These are phyloP conservation scores for Cystobasidium slooffiae DNA, from an alignment of 1,284 basidiomycete species.

Conservation along the genomic window DNA sequence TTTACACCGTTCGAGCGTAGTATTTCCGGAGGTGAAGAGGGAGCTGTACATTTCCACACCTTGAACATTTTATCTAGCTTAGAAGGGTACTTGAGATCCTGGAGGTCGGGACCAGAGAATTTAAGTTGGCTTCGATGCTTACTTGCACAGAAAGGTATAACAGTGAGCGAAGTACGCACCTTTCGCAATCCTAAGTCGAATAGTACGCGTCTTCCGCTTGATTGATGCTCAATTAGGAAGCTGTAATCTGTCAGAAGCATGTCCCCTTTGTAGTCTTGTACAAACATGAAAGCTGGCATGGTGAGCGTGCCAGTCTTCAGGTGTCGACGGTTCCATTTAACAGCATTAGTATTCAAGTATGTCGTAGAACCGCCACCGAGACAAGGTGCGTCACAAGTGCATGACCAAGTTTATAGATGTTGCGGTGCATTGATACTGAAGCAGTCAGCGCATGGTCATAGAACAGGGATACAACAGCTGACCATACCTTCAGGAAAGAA, in stretches of 20 bases:
- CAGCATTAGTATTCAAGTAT: background rate
- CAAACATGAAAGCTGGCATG: constrained; percentile 31
- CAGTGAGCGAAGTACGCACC: background rate
- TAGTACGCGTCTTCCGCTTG: background rate
- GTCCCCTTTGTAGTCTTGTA: constrained; percentile 28
- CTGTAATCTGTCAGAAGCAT: constrained; percentile 24
- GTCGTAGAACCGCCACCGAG: too few relatives aligned
- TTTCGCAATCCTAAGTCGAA: constrained; percentile 27
- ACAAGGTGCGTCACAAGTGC: background rate
- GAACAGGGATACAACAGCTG: background rate
- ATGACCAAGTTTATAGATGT: background rate
- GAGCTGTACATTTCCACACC: constrained; percentile 14
- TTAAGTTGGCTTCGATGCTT: background rate
- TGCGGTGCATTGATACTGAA: background rate
- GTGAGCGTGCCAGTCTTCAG: constrained; percentile 11
- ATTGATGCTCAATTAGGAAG: constrained; percentile 29
- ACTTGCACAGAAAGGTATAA: background rate
- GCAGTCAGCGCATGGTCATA: background rate
- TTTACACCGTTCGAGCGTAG: background rate
- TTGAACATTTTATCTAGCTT: constrained; percentile 7
- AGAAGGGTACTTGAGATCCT: constrained; percentile 12
- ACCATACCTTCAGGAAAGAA: constrained; percentile 5
- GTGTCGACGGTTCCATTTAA: background rate
- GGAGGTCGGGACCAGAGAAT: background rate
- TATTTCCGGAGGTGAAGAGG: constrained; percentile 1